These are phyloP conservation scores for Ormosia semicastrata DNA, from an alignment of 306 rosid species.

Conservation along the genomic window DNA sequence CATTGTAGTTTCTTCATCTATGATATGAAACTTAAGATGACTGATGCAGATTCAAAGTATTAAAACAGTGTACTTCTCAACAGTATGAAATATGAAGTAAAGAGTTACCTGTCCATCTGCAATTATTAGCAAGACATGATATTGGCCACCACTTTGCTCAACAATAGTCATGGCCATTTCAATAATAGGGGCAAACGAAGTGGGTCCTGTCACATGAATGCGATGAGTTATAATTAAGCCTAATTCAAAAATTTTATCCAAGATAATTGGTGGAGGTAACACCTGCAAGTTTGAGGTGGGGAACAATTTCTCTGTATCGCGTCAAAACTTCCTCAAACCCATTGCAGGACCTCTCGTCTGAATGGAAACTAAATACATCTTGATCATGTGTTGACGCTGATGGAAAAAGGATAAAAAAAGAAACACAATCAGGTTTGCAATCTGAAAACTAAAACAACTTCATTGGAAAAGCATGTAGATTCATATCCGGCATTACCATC, in stretches of 20 bases:
- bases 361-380: slow-evolving; percentile 69
- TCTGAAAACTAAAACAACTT: slow-evolving; percentile 1
- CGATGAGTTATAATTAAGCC: neutral
- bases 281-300: slow-evolving; percentile 75
- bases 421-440: slow-evolving; percentile 16
- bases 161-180: slow-evolving; percentile 82
- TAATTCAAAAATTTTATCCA: neutral
- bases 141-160: slow-evolving; percentile 79
- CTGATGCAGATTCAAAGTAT: neutral
- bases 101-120: slow-evolving; percentile 81
- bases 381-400: slow-evolving; percentile 75
- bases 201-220: slow-evolving; percentile 57
- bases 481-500: slow-evolving; percentile 52
- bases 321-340: slow-evolving; percentile 77
- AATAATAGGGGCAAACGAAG: slow-evolving; percentile 82
- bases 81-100: neutral
- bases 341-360: slow-evolving; percentile 51
- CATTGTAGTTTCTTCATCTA: slow-evolving; percentile 11
- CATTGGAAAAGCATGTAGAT: neutral
- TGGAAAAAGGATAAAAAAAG: neutral
- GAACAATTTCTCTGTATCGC: slow-evolving; percentile 67
- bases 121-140: slow-evolving; percentile 80
- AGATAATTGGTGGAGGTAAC: neutral
- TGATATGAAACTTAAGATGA: slow-evolving; percentile 11
- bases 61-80: neutral